phyloP scores from a whole-genome alignment of 164 flowering plant species.

The Magnolia kwangsiensis region DNA sequence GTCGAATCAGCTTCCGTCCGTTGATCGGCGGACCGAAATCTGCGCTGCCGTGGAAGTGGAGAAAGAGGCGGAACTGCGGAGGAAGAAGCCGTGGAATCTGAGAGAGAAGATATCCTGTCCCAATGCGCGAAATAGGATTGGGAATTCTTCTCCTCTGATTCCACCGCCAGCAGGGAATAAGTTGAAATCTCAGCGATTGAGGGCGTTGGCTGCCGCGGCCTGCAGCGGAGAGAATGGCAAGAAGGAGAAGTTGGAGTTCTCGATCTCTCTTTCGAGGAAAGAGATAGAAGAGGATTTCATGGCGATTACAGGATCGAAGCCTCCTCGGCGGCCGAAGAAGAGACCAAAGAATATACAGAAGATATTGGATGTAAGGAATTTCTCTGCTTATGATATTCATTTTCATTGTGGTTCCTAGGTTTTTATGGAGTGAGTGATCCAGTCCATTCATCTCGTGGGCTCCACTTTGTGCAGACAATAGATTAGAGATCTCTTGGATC shows the following conservation, averaged over 20 bases:
- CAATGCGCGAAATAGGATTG: slow-evolving; percentile 30
- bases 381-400: not conserved
- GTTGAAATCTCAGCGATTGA: slow-evolving; percentile 23
- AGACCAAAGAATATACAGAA: slow-evolving; percentile 46
- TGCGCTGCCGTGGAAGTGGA: not conserved
- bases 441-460: not conserved
- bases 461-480: too few species aligned
- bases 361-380: slow-evolving; percentile 55
- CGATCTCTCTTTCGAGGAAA: slow-evolving; percentile 41
- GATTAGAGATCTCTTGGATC: too few species aligned
- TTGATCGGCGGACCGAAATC: not conserved
- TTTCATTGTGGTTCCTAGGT: not conserved
- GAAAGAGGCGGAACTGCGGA: slow-evolving; percentile 10
- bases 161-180: slow-evolving; percentile 25
- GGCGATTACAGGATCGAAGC: slow-evolving; percentile 46
- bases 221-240: slow-evolving; percentile 21
- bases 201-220: slow-evolving; percentile 8
- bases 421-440: not conserved
- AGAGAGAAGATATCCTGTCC: slow-evolving; percentile 55
- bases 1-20: slow-evolving; percentile 4
- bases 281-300: slow-evolving; percentile 79
- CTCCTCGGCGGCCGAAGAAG: slow-evolving; percentile 74
- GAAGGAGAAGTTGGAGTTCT: slow-evolving; percentile 40
- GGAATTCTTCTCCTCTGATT: not conserved
- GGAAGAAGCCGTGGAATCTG: slow-evolving; percentile 57